A percentile compares a stretch with the other conserved stretches of the same genome.
Evolutionary conservation across 2,329 filamentous ascomycete species (phyloP).

Genomic region (Ophiostoma ulmi): DNA sequence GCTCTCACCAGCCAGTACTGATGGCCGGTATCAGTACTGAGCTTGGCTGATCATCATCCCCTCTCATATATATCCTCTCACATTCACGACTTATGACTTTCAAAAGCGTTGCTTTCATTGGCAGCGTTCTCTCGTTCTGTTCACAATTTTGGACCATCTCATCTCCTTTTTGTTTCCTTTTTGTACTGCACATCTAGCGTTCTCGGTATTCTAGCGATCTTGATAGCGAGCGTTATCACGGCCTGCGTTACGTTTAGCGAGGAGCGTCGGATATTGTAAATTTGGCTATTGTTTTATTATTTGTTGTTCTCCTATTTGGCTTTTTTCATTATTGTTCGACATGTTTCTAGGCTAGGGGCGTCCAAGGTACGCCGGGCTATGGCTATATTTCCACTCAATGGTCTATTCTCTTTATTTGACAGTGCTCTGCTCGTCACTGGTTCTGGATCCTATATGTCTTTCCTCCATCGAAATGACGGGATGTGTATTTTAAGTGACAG

Average conservation of each 20-base stretch:
- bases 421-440: background rate
- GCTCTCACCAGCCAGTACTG: constrained; percentile 16
- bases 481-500: too few species aligned
- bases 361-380: background rate
- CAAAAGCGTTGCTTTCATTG: background rate
- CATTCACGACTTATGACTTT: background rate
- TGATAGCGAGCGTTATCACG: constrained; percentile 2
- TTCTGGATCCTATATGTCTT: background rate
- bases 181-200: background rate
- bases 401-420: background rate
- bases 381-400: constrained; percentile 1
- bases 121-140: background rate
- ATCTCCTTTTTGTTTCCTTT: background rate
- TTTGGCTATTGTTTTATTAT: background rate
- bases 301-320: background rate
- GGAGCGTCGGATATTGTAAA: background rate
- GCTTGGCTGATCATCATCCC: background rate
- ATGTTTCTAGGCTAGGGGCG: background rate
- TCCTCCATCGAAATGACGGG: too few species aligned
- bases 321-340: background rate
- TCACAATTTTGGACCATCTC: background rate
- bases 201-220: background rate
- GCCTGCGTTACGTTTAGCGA: background rate
- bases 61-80: background rate
- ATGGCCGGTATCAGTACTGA: background rate